Evolutionary conservation across 2,329 filamentous ascomycete species (phyloP).

Genomic region (Bipolaris cookei): DNA sequence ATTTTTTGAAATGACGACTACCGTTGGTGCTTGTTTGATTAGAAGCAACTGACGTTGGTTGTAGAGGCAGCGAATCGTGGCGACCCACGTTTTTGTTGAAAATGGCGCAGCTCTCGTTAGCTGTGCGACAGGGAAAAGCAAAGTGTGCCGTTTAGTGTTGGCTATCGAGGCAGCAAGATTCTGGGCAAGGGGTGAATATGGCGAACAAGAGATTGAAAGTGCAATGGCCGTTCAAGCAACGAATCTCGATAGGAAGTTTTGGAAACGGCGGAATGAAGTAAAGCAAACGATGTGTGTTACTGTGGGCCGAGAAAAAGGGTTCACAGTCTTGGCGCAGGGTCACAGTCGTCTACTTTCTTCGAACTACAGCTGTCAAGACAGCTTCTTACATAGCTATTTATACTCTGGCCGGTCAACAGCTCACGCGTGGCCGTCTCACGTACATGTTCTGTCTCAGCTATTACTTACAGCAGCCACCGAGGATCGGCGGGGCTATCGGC

Average conservation of each 20-base stretch:
- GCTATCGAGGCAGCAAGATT: too few relatives aligned
- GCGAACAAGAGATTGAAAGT: too few relatives aligned
- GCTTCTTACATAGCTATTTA: constrained; percentile 1
- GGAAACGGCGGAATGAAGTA: not conserved
- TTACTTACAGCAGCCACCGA: constrained; percentile 5
- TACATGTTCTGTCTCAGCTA: constrained; percentile 1
- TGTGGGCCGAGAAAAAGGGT: not conserved
- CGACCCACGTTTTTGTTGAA: too few relatives aligned
- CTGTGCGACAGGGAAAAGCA: too few relatives aligned
- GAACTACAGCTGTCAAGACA: not conserved
- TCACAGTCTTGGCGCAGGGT: constrained; percentile 5
- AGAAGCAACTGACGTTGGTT: not conserved
- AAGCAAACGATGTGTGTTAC: not conserved
- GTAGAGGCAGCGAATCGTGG: not conserved
- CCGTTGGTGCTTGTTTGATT: constrained; percentile 5
- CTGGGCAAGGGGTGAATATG: too few relatives aligned
- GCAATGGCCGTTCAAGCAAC: too few relatives aligned
- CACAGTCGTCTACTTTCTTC: not conserved
- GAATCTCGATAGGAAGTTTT: not conserved
- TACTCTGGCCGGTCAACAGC: not conserved
- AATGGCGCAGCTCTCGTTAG: too few relatives aligned
- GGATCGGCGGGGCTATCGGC: not conserved
- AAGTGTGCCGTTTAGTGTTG: too few relatives aligned
- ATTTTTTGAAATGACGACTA: not conserved
- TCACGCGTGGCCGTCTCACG: not conserved